phyloP scores from a whole-genome alignment of 345 rosid species.

The Dimocarpus longan region DNA sequence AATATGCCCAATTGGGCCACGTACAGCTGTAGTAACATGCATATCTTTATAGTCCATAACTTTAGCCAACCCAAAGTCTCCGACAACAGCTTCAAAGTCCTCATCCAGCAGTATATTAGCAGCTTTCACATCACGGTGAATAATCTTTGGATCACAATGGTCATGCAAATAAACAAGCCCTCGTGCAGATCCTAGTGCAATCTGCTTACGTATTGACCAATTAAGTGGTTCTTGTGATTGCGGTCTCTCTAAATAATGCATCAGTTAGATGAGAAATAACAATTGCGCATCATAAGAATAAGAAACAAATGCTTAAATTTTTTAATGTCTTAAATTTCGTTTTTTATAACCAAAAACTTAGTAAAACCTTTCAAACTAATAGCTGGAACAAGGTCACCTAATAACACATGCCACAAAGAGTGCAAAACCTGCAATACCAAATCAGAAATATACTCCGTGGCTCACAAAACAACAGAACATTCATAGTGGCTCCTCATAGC shows the following conservation, averaged over 20 bases:
- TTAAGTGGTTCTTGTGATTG: slow-evolving; percentile 55
- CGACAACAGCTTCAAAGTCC: slow-evolving; percentile 94
- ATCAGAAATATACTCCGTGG: not conserved
- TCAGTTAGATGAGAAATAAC: slow-evolving; percentile 12
- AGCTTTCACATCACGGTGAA: slow-evolving; percentile 96
- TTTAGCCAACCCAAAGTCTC: slow-evolving; percentile 94
- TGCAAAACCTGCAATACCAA: not conserved
- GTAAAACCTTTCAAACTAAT: not conserved
- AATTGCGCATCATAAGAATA: slow-evolving; percentile 1
- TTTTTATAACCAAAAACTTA: not conserved
- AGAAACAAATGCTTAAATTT: not conserved
- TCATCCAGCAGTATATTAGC: slow-evolving; percentile 93
- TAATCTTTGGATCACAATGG: slow-evolving; percentile 92
- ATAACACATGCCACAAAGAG: not conserved
- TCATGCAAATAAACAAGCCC: slow-evolving; percentile 94
- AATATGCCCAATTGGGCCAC: slow-evolving; percentile 97
- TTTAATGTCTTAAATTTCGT: not conserved
- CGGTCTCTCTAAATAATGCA: slow-evolving; percentile 51
- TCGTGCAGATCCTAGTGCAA: slow-evolving; percentile 85
- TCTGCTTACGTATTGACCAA: slow-evolving; percentile 73
- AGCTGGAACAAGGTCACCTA: not conserved
- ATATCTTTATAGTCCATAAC: slow-evolving; percentile 92
- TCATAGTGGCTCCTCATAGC: not conserved
- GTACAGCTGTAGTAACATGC: slow-evolving; percentile 95
- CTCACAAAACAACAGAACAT: not conserved